Base-by-base conservation (phyloP, 2,329 filamentous ascomycete genomes). In the Phialocephala subalpina region DNA sequence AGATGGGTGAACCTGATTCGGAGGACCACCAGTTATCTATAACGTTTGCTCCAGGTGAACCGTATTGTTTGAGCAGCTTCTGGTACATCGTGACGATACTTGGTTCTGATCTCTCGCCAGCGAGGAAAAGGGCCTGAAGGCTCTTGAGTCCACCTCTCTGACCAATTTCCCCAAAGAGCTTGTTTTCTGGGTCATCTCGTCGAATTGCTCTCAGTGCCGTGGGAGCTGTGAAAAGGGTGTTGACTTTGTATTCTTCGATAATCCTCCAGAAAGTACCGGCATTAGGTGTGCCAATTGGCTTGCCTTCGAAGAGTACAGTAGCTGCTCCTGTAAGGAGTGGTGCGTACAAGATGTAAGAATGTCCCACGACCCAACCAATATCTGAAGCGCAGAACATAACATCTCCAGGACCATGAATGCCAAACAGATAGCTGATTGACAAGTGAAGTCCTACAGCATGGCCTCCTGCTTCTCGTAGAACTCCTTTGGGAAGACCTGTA, bases 281-380 rank as follows among this genome's bases (percentile, higher is more conserved):
- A 73, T 97, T 90, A 0, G 94, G 94, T 0, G 94, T 97, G 4
- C 94, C 94, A 14, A 97, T 84, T 0, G 94, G 94, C 72, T 97
- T 97, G n/a, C 94, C 95, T 80, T 97, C 94, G 77, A 94, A 97
- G 0, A 97, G 82, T 0, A 97, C 87, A 0, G 93, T 97, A 1
- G 94, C 90, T 1, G 94, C 94, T 5, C 94, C 94, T 0, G 91
- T 88, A 1, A 97, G 86, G 6, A 98, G 86, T 14, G 94, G 94
- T 3, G 88, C 94, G 75, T 97, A 97, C 14, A 97, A 82, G 69
- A 97, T 97, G 76, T 96, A 97, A 6, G 89, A 91, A 76, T 94
- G 89, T 2, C 92, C 92, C 0, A 96, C 92, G 0, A 94, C 93
- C 95, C 94, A 97, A 36, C 94, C 95, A 64, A 97, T 95, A 75